Conservation (phyloP, 257 asterid genomes). For the Solanum medicagineum region DNA sequence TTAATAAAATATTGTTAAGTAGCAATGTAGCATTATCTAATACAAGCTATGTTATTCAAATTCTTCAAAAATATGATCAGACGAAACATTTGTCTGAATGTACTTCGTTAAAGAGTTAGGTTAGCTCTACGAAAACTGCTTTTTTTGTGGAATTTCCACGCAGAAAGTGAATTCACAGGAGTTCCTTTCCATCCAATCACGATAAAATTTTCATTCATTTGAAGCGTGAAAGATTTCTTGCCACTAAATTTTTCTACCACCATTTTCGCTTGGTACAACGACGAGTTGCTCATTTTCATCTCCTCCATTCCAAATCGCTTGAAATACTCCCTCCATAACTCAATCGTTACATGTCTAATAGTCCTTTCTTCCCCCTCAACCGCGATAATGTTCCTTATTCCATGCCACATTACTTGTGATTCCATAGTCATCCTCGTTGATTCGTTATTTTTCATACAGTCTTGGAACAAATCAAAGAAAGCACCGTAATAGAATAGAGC, state of each 20-base stretch:
- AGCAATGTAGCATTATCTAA: too few species aligned
- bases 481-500: constrained; percentile 18
- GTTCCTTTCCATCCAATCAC: constrained; percentile 45
- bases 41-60: too few species aligned
- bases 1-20: too few species aligned
- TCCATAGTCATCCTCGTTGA: constrained; percentile 7
- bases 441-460: constrained; percentile 7
- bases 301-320: constrained; percentile 20
- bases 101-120: not conserved
- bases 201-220: constrained; percentile 28
- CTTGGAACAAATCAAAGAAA: constrained; percentile 13
- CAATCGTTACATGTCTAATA: constrained; percentile 23
- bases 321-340: constrained; percentile 39
- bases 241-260: constrained; percentile 10
- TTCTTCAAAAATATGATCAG: too few species aligned
- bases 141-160: constrained; percentile 21
- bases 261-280: constrained; percentile 24
- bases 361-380: constrained; percentile 16
- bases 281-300: constrained; percentile 25
- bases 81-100: not conserved
- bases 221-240: constrained; percentile 22
- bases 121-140: not conserved
- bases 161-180: constrained; percentile 30
- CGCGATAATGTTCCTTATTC: constrained; percentile 12
- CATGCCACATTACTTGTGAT: constrained; percentile 1